Conservation (phyloP, 73 alveolate genomes). For the Paramecium pentaurelia region DNA sequence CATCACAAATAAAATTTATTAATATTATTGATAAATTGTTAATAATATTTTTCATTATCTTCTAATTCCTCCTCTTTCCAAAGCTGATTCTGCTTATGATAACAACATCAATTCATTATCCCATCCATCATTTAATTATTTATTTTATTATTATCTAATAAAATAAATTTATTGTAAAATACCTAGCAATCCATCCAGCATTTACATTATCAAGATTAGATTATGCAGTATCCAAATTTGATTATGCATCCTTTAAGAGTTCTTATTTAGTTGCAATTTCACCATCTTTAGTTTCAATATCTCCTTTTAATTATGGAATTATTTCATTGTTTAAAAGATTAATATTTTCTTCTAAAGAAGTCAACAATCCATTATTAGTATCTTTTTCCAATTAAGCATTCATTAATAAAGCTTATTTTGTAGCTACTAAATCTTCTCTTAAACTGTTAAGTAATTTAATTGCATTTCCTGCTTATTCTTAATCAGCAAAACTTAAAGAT, state of each 20-base stretch:
- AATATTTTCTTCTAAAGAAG: background rate
- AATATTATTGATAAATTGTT: background rate
- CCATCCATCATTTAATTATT: slow-evolving; percentile 18
- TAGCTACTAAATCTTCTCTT: slow-evolving; percentile 3
- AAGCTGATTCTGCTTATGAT: slow-evolving; percentile 19
- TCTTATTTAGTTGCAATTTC: background rate
- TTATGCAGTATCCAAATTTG: background rate
- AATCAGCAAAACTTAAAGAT: slow-evolving; percentile 2
- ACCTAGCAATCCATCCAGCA: slow-evolving; percentile 28
- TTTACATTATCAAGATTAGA: background rate
- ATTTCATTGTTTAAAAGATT: background rate
- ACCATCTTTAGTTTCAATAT: slow-evolving; percentile 26
- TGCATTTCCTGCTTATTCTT: slow-evolving; percentile 12
- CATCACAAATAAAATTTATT: slow-evolving; percentile 34
- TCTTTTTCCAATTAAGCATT: slow-evolving; percentile 23
- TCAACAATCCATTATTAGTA: background rate
- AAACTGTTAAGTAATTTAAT: background rate
- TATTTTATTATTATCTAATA: background rate
- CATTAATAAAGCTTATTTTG: background rate
- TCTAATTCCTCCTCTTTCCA: slow-evolving; percentile 34
- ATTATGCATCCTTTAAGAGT: slow-evolving; percentile 16
- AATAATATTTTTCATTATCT: background rate
- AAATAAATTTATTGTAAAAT: background rate
- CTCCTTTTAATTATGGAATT: background rate
- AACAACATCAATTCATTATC: background rate